Percentiles rank a stretch among this genome's conserved stretches.
Conservation (phyloP, 2,329 filamentous ascomycete species). For the Botryotinia narcissicola region DNA sequence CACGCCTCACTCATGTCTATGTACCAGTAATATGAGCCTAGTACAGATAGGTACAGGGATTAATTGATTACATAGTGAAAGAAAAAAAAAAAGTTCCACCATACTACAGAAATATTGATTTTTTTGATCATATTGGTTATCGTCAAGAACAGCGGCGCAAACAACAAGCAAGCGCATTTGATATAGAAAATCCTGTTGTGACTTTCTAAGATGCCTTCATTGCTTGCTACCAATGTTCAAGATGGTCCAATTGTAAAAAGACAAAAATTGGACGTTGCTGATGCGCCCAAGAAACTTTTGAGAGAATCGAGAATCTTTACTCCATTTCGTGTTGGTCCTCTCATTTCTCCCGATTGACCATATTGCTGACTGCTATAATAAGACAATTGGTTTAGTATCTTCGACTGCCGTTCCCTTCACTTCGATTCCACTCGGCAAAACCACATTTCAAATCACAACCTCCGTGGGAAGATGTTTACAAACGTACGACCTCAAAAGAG, state of each 20-base stretch:
- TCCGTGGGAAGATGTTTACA: slow-evolving; percentile 87
- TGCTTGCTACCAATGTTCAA: slow-evolving; percentile 42
- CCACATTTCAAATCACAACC: slow-evolving; percentile 95
- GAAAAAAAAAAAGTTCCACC: slow-evolving; percentile 2
- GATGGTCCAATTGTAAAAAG: slow-evolving; percentile 71
- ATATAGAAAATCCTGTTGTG: neutral
- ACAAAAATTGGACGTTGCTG: slow-evolving; percentile 58
- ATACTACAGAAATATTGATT: neutral
- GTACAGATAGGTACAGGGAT: neutral
- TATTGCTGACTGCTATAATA: slow-evolving; percentile 27
- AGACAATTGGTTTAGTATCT: slow-evolving; percentile 93
- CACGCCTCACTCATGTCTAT: neutral
- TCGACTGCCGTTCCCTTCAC: slow-evolving; percentile 89
- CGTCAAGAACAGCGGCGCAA: slow-evolving; percentile 3
- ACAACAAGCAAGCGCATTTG: slow-evolving; percentile 4
- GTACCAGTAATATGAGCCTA: neutral
- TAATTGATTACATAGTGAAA: neutral
- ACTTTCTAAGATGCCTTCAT: slow-evolving; percentile 46
- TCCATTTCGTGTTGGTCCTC: slow-evolving; percentile 73
- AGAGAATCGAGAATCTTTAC: slow-evolving; percentile 81
- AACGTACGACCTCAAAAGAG: slow-evolving; percentile 90
- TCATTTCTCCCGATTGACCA: neutral
- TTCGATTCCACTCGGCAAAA: slow-evolving; percentile 83
- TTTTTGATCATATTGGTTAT: neutral
- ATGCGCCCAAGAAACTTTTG: slow-evolving; percentile 42